phyloP scores from a whole-genome alignment of 2,329 filamentous ascomycete genomes.

The Xylariales sp. region DNA sequence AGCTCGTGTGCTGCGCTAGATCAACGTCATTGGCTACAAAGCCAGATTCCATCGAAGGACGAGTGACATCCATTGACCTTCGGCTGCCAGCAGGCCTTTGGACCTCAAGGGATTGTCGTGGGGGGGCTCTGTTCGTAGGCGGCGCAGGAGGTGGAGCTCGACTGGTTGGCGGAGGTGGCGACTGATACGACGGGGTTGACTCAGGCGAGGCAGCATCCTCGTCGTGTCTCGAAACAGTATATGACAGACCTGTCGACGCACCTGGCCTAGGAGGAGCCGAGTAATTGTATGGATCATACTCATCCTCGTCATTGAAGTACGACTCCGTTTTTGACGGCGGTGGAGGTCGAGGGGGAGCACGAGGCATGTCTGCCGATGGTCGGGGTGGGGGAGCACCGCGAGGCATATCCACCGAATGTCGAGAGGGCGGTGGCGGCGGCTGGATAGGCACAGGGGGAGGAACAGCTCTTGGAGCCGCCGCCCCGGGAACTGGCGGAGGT shows the following conservation, averaged over 20 bases:
- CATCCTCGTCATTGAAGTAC: slow-evolving; percentile 48
- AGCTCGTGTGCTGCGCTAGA: slow-evolving; percentile 65
- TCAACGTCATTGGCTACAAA: slow-evolving; percentile 88
- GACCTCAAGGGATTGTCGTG: slow-evolving; percentile 62
- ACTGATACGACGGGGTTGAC: slow-evolving; percentile 39
- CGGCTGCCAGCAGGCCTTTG: slow-evolving; percentile 45
- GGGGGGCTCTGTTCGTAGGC: slow-evolving; percentile 28
- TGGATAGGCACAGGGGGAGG: slow-evolving; percentile 64
- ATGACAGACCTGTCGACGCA: slow-evolving; percentile 23
- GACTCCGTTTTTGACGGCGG: slow-evolving; percentile 26
- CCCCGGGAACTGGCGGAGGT: slow-evolving; percentile 53
- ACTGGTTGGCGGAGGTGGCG: slow-evolving; percentile 40
- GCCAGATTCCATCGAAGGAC: slow-evolving; percentile 67
- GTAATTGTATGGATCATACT: slow-evolving; percentile 66
- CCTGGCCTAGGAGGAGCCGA: slow-evolving; percentile 30
- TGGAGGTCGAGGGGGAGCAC: slow-evolving; percentile 53
- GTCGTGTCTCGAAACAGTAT: slow-evolving; percentile 36
- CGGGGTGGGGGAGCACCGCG: slow-evolving; percentile 61
- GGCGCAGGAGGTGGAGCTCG: slow-evolving; percentile 38
- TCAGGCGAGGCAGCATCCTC: slow-evolving; percentile 45
- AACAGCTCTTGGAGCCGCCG: slow-evolving; percentile 51
- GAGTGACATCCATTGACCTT: slow-evolving; percentile 68
- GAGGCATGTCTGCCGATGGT: slow-evolving; percentile 65
- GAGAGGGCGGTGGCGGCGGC: slow-evolving; percentile 41
- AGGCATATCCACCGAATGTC: slow-evolving; percentile 67